These are phyloP conservation scores for Miscanthus lutarioriparius DNA, from an alignment of 176 grass and related monocot species.

Conservation along the genomic window DNA sequence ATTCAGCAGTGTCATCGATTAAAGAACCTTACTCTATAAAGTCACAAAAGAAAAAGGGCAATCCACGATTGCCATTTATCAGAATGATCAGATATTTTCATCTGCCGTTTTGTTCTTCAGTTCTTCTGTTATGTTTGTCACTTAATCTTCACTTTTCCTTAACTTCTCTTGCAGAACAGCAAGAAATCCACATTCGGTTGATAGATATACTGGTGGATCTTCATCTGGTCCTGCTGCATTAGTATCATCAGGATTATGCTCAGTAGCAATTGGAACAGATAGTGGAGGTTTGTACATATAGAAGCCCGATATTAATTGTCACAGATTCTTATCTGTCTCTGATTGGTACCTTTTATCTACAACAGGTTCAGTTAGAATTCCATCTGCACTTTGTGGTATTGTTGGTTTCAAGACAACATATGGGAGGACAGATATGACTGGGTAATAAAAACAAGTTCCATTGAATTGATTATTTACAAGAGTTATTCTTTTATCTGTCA, in stretches of 20 bases:
- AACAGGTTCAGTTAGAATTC: slow-evolving; percentile 96
- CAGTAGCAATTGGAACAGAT: slow-evolving; percentile 89
- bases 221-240: slow-evolving; percentile 96
- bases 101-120: slow-evolving; percentile 19
- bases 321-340: slow-evolving; percentile 23
- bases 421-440: slow-evolving; percentile 76
- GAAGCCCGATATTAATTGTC: background rate
- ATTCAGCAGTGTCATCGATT: background rate
- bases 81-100: slow-evolving; percentile 8
- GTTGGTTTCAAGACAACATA: slow-evolving; percentile 98
- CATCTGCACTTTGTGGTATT: slow-evolving; percentile 95
- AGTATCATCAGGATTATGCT: slow-evolving; percentile 90
- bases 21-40: background rate
- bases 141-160: slow-evolving; percentile 23
- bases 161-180: slow-evolving; percentile 63
- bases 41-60: background rate
- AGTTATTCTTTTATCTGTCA: background rate
- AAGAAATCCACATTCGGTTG: slow-evolving; percentile 91
- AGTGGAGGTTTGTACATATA: slow-evolving; percentile 69
- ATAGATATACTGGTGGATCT: slow-evolving; percentile 98
- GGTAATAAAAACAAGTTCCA: slow-evolving; percentile 52
- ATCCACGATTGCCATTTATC: background rate
- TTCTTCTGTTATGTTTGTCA: slow-evolving; percentile 23
- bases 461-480: background rate
- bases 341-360: slow-evolving; percentile 17